phyloP scores from a whole-genome alignment of 495 filamentous ascomycete species.

The Xylona heveae region DNA sequence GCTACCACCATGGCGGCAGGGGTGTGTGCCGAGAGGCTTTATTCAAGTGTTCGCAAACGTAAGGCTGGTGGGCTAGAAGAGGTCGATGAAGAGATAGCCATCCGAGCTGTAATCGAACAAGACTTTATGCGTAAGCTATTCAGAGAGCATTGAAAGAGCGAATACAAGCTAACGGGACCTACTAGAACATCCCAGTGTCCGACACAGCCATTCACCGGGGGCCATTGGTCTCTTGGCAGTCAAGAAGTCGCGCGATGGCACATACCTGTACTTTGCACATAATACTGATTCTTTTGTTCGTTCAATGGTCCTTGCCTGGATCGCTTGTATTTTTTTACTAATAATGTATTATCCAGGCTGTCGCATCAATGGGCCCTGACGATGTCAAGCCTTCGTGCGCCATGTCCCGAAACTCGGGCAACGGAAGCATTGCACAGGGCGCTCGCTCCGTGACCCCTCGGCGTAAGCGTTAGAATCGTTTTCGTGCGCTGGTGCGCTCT shows the following conservation, averaged over 20 bases:
- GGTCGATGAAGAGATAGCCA: constrained; percentile 46
- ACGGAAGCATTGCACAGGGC: constrained; percentile 21
- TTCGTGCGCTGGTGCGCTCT: constrained; percentile 16
- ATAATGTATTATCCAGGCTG: constrained; percentile 25
- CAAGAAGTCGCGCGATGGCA: constrained; percentile 49
- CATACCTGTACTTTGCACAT: constrained; percentile 70
- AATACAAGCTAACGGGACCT: background rate
- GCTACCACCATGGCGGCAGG: constrained; percentile 70
- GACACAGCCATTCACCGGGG: constrained; percentile 42
- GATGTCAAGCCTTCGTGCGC: constrained; percentile 49
- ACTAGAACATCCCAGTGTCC: constrained; percentile 53
- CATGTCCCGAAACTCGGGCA: constrained; percentile 49
- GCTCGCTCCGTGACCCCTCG: constrained; percentile 14
- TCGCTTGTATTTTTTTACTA: background rate
- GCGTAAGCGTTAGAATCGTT: constrained; percentile 19
- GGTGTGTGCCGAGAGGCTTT: constrained; percentile 57
- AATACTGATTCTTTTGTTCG: constrained; percentile 77
- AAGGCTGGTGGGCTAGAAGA: constrained; percentile 36
- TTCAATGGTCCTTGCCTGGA: constrained; percentile 13
- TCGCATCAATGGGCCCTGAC: constrained; percentile 66
- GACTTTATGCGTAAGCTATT: constrained; percentile 53
- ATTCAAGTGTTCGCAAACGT: constrained; percentile 36
- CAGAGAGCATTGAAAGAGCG: background rate
- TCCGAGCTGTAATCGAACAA: constrained; percentile 44
- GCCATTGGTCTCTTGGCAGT: constrained; percentile 71